Evolutionary conservation across 108 stramenopile genomes (phyloP).

Genomic region (Pseudonitzschia multiseries): DNA sequence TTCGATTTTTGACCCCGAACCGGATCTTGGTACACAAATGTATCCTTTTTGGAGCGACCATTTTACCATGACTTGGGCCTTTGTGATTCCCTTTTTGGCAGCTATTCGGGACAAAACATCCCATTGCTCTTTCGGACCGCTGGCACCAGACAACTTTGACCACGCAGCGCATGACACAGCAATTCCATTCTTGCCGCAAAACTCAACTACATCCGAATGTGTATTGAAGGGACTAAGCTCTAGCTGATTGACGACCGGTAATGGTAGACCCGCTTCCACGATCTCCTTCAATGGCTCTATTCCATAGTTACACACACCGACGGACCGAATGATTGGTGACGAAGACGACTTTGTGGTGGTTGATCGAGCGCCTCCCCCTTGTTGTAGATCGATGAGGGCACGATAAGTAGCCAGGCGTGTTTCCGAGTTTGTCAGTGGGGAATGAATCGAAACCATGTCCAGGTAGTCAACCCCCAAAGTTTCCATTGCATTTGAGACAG

Average conservation of each 20-base stretch:
- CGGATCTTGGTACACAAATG: slow-evolving; percentile 69
- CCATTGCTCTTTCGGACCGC: slow-evolving; percentile 64
- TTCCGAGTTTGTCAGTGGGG: slow-evolving; percentile 52
- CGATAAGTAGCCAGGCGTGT: slow-evolving; percentile 54
- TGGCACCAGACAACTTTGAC: slow-evolving; percentile 64
- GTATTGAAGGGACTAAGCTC: slow-evolving; percentile 77
- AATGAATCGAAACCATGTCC: slow-evolving; percentile 75
- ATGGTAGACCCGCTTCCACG: slow-evolving; percentile 32
- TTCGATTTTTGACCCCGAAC: slow-evolving; percentile 58
- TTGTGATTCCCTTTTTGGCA: slow-evolving; percentile 61
- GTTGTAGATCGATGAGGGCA: slow-evolving; percentile 55
- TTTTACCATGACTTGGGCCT: slow-evolving; percentile 74
- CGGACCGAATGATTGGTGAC: slow-evolving; percentile 28
- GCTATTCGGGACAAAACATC: slow-evolving; percentile 53
- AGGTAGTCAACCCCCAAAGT: slow-evolving; percentile 41
- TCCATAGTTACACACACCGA: slow-evolving; percentile 83
- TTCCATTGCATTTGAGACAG: slow-evolving; percentile 31
- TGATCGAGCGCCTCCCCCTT: slow-evolving; percentile 39
- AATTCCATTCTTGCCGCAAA: slow-evolving; percentile 43
- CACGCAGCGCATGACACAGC: slow-evolving; percentile 64
- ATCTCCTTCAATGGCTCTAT: slow-evolving; percentile 60
- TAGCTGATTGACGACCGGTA: slow-evolving; percentile 68
- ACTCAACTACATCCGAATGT: slow-evolving; percentile 57
- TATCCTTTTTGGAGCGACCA: slow-evolving; percentile 81
- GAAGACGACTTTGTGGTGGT: neutral